Evolutionary conservation across 352 stramenopile genomes (phyloP).

Genomic region (Pythium brassicae): DNA sequence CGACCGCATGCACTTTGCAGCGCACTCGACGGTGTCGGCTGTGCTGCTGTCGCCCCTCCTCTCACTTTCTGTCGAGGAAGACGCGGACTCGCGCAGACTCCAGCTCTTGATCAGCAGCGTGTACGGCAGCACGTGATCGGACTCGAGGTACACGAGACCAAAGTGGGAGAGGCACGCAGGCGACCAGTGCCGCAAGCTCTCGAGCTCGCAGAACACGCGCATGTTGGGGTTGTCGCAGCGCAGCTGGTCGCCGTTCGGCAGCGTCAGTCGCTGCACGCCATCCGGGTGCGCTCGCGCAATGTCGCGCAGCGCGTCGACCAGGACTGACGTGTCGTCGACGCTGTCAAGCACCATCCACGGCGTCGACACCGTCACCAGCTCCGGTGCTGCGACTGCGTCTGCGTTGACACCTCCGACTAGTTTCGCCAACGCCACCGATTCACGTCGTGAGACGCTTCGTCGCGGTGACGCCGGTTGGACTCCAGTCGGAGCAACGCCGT

Average conservation of each 20-base stretch:
- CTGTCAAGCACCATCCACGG: slow-evolving; percentile 70
- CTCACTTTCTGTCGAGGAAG: slow-evolving; percentile 3
- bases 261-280: slow-evolving; percentile 15
- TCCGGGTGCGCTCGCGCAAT: slow-evolving; percentile 16
- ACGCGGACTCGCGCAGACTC: slow-evolving; percentile 22
- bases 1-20: slow-evolving; percentile 42
- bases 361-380: neutral
- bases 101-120: slow-evolving; percentile 69
- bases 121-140: slow-evolving; percentile 46
- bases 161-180: slow-evolving; percentile 42
- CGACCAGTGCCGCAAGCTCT: slow-evolving; percentile 47
- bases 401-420: neutral
- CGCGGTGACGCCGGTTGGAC: neutral
- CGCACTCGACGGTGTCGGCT: slow-evolving; percentile 15
- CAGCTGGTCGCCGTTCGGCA: slow-evolving; percentile 65
- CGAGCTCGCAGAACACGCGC: slow-evolving; percentile 57
- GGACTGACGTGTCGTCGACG: slow-evolving; percentile 16
- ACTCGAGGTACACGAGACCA: slow-evolving; percentile 52
- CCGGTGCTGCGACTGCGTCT: neutral
- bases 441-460: slow-evolving; percentile 3
- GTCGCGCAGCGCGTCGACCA: slow-evolving; percentile 39
- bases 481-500: neutral
- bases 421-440: slow-evolving; percentile 6
- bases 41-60: neutral
- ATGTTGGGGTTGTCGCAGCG: slow-evolving; percentile 27